Evolutionary conservation across 108 stramenopile genomes (phyloP).

Genomic region (Aureococcus anophagefferens): DNA sequence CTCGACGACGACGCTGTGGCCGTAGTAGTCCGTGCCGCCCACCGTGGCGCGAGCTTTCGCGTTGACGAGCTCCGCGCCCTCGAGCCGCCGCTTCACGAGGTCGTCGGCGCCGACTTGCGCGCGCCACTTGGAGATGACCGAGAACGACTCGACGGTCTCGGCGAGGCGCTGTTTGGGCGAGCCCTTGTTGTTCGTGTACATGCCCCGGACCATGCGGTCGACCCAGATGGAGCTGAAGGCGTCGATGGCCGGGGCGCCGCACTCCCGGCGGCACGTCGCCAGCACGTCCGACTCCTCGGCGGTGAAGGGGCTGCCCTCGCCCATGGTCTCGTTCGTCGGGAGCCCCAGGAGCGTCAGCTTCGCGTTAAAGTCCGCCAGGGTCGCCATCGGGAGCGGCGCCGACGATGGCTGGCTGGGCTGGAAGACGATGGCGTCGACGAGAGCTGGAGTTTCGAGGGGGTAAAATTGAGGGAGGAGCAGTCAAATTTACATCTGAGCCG

Average conservation of each 20-base stretch:
- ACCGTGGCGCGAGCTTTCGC: neutral
- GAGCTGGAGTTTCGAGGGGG: too few relatives aligned
- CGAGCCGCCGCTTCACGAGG: neutral
- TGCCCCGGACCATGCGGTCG: neutral
- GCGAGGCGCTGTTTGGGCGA: neutral
- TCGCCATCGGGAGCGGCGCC: too few relatives aligned
- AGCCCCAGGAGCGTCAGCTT: neutral
- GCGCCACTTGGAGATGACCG: neutral
- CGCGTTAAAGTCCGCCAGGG: neutral
- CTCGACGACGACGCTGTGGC: neutral
- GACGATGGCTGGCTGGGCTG: too few relatives aligned
- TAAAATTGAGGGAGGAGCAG: too few relatives aligned
- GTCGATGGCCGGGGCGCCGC: neutral
- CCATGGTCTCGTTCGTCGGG: neutral
- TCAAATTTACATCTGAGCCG: too few relatives aligned
- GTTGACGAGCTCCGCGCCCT: neutral
- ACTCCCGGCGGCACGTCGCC: neutral
- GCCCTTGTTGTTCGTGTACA: neutral
- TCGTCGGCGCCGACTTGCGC: neutral
- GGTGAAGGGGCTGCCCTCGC: neutral
- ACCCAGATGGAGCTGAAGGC: neutral
- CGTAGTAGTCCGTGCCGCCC: neutral
- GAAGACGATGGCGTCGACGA: too few relatives aligned
- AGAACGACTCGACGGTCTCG: neutral
- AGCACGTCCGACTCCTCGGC: neutral